A percentile compares a stretch with the other conserved stretches of the same genome.
Evolutionary conservation across 2,329 filamentous ascomycete species (phyloP).

Genomic region (Neodidymelliopsis sp.): DNA sequence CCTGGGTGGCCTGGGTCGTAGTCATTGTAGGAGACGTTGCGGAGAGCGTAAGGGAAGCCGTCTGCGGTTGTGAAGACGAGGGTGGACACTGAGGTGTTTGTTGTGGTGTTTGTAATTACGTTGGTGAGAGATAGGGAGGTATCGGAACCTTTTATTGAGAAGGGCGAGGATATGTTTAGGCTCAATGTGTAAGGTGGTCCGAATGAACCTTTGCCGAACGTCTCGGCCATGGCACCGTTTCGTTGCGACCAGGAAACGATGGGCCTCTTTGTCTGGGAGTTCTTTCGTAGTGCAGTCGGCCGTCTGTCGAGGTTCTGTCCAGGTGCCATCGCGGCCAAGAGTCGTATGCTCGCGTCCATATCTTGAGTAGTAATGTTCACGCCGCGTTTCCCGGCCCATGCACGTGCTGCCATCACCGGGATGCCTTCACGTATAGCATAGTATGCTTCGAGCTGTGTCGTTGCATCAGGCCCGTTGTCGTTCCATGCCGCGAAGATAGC

Average conservation of each 20-base stretch:
- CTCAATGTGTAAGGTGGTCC: constrained; percentile 57
- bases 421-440: constrained; percentile 58
- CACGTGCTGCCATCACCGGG: constrained; percentile 52
- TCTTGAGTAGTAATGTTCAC: constrained; percentile 36
- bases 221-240: constrained; percentile 8
- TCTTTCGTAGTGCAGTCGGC: constrained; percentile 13
- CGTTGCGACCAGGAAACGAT: constrained; percentile 45
- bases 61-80: constrained; percentile 54
- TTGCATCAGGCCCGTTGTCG: constrained; percentile 58
- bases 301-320: constrained; percentile 56
- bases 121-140: constrained; percentile 50
- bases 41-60: constrained; percentile 57
- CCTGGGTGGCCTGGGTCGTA: constrained; percentile 58
- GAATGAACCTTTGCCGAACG: constrained; percentile 51
- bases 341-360: constrained; percentile 46
- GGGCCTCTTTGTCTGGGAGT: constrained; percentile 22
- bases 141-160: constrained; percentile 55
- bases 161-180: constrained; percentile 51
- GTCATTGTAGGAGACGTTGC: constrained; percentile 54
- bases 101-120: constrained; percentile 17
- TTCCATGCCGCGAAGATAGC: constrained; percentile 56
- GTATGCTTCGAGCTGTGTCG: constrained; percentile 58
- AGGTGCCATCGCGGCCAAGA: constrained; percentile 48
- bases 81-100: constrained; percentile 25
- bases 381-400: constrained; percentile 54